Evolutionary conservation across 208 protist genomes (phyloP).

Genomic region (Dictyostelium gargantuum): DNA sequence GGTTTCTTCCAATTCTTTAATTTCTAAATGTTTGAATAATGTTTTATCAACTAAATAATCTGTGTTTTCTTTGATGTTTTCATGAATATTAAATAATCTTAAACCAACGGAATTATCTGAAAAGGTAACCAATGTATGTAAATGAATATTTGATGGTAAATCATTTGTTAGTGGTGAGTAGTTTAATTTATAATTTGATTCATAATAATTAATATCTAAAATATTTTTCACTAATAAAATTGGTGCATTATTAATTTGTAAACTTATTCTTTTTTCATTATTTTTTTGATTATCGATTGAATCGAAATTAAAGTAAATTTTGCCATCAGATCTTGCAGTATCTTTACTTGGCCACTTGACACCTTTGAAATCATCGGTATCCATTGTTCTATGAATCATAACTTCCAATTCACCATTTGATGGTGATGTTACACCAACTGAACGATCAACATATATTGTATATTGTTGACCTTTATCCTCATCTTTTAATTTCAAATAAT

Average conservation of each 20-base stretch:
- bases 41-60: neutral
- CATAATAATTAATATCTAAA: too few relatives aligned
- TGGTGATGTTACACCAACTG: conserved; percentile 8
- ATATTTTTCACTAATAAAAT: neutral
- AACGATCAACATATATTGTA: conserved; percentile 31
- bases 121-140: neutral
- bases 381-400: conserved; percentile 67
- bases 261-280: neutral
- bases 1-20: neutral
- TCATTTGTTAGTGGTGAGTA: neutral
- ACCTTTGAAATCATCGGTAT: conserved; percentile 64
- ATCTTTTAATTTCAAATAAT: neutral
- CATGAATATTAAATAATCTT: neutral
- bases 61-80: neutral
- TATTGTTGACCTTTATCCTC: neutral
- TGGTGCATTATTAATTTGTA: neutral
- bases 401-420: conserved; percentile 44
- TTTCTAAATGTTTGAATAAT: neutral
- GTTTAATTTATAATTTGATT: neutral
- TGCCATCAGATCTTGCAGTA: neutral
- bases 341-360: conserved; percentile 21
- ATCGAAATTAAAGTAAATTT: conserved; percentile 13
- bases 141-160: conserved; percentile 17
- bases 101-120: neutral
- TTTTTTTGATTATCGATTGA: neutral